Conservation (phyloP, 345 rosid species). For the Eucalyptus cloeziana region DNA sequence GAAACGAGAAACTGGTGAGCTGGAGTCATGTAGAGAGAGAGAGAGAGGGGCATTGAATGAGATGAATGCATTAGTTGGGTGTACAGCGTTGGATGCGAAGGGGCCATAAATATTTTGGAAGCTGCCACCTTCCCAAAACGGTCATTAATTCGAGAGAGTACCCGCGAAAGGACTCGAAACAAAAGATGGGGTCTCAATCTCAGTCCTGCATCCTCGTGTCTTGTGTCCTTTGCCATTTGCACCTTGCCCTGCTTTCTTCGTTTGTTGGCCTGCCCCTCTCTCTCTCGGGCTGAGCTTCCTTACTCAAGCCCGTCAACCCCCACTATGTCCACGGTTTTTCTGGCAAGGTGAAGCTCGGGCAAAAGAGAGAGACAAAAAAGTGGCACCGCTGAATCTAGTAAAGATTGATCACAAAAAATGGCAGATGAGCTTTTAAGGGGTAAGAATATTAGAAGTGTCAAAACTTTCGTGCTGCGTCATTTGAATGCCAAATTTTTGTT, state of each 20-base stretch:
- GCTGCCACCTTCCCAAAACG: constrained; percentile 25
- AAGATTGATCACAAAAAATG: not conserved
- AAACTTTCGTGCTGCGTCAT: fast-evolving
- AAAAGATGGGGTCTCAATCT: not conserved
- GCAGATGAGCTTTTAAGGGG: not conserved
- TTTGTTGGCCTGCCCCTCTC: not conserved
- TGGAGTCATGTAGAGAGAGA: not conserved
- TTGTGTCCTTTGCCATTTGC: not conserved
- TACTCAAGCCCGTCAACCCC: not conserved
- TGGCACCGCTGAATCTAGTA: not conserved
- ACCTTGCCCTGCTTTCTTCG: not conserved
- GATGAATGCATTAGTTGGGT: not conserved
- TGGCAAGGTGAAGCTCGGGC: not conserved
- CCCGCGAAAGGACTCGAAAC: not conserved
- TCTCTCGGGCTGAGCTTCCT: not conserved
- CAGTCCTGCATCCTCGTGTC: not conserved
- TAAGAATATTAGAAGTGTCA: not conserved
- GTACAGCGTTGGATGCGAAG: no score
- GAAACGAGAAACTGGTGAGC: not conserved
- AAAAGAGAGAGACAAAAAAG: not conserved
- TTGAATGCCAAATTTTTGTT: no score
- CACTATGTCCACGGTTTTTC: not conserved
- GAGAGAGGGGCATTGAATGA: constrained; percentile 12
- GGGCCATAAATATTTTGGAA: not conserved
- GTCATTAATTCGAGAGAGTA: constrained; percentile 11